Conservation (phyloP, 345 rosid species). For the Gossypium ekmanianum region DNA sequence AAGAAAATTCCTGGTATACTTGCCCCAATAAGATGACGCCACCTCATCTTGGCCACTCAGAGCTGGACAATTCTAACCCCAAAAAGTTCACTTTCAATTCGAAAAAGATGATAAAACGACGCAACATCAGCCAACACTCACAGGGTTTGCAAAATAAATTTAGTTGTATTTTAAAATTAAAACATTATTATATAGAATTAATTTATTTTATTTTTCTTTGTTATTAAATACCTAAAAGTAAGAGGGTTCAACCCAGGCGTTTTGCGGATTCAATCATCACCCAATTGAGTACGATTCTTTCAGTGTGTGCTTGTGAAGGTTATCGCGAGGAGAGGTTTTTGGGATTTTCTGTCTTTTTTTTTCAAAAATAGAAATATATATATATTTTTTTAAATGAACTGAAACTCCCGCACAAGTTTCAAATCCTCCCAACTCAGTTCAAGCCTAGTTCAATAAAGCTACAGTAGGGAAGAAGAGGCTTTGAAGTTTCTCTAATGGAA, state of each 20-base stretch:
- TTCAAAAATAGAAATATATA: too few species aligned
- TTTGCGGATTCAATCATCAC: not conserved
- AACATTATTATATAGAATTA: too few species aligned
- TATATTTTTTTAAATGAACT: slow-evolving; percentile 20
- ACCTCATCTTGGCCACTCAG: not conserved
- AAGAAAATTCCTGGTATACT: not conserved
- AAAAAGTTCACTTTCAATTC: too few species aligned
- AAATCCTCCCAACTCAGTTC: slow-evolving; percentile 31
- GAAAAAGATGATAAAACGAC: not conserved
- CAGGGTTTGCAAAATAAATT: not conserved
- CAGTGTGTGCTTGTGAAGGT: not conserved
- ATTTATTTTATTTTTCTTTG: too few species aligned
- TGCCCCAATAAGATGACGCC: not conserved
- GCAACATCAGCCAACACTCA: not conserved
- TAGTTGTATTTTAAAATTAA: too few species aligned
- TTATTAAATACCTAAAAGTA: slow-evolving; percentile 6
- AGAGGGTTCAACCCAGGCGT: not conserved
- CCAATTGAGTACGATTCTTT: slow-evolving; percentile 8
- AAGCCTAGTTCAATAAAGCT: slow-evolving; percentile 28
- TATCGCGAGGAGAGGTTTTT: not conserved
- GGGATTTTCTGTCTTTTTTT: not conserved
- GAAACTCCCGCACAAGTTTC: slow-evolving; percentile 26
- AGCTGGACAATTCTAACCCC: not conserved
- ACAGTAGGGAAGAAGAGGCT: slow-evolving; percentile 16
- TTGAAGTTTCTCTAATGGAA: slow-evolving; percentile 44